Conservation (phyloP, 164 flowering plant genomes). For the Sextonia rubra region DNA sequence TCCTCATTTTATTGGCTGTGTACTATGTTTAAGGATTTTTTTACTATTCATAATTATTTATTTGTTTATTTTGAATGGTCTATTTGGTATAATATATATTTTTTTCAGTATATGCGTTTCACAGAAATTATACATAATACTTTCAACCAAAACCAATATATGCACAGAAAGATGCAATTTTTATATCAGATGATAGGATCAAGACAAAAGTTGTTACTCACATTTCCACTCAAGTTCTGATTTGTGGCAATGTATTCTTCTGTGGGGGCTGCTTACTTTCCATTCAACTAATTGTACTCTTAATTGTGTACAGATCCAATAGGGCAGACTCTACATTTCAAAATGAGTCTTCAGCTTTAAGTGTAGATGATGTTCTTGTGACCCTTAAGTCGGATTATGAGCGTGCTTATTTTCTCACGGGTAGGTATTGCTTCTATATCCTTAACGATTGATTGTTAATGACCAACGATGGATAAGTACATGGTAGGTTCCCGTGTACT, state of each 20-base stretch:
- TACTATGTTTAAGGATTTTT: too few relatives aligned
- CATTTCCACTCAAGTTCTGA: too few relatives aligned
- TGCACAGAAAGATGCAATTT: too few relatives aligned
- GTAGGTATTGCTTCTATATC: neutral
- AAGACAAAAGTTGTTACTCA: neutral
- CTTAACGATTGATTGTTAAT: neutral
- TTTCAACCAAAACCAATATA: too few relatives aligned
- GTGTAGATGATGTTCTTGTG: constrained; percentile 47
- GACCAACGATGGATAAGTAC: neutral
- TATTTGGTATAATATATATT: too few relatives aligned
- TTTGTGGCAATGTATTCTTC: neutral
- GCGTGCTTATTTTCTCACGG: constrained; percentile 78
- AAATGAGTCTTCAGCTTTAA: constrained; percentile 36
- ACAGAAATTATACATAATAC: too few relatives aligned
- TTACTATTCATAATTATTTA: too few relatives aligned
- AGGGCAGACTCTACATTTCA: constrained; percentile 12
- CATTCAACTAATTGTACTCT: neutral
- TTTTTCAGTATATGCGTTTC: too few relatives aligned
- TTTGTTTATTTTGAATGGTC: too few relatives aligned
- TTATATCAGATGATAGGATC: too few relatives aligned
- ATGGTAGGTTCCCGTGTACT: neutral
- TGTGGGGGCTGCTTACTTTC: neutral
- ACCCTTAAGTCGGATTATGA: constrained; percentile 71
- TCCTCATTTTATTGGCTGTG: too few relatives aligned
- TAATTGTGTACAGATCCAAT: constrained; percentile 24